Conservation (phyloP, 176 grass and related monocot genomes). For the Hordeum marinum region DNA sequence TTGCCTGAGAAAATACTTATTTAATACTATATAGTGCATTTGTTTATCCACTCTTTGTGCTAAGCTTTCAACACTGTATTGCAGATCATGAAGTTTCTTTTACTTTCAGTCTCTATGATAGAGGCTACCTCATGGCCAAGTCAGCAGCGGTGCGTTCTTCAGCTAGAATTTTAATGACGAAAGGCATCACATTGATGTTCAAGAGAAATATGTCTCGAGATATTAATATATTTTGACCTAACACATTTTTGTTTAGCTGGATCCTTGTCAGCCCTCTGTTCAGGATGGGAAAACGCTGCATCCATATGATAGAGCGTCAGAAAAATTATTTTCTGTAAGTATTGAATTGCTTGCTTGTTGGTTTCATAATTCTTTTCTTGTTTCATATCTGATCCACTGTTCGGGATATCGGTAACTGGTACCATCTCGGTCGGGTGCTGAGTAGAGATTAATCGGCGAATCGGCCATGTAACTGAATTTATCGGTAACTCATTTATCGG, state of each 20-base stretch:
- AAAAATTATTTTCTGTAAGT: constrained; percentile 93
- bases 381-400: constrained; percentile 1
- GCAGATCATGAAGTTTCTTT: constrained; percentile 94
- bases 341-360: constrained; percentile 8
- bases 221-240: constrained; percentile 17
- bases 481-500: no score
- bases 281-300: constrained; percentile 83
- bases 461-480: no score
- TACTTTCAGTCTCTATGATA: constrained; percentile 75
- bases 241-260: constrained; percentile 52
- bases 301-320: constrained; percentile 89
- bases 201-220: constrained; percentile 15
- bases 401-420: no score
- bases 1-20: constrained; percentile 11
- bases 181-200: neutral
- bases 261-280: constrained; percentile 38
- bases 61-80: constrained; percentile 25
- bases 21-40: neutral
- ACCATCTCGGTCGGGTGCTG: no score
- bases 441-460: no score
- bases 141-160: constrained; percentile 57
- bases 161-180: constrained; percentile 21
- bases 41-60: constrained; percentile 10
- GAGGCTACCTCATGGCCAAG: constrained; percentile 84
- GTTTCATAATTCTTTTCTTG: constrained; percentile 6